These are phyloP conservation scores for Salix viminalis DNA, from an alignment of 345 rosid species.

Conservation along the genomic window DNA sequence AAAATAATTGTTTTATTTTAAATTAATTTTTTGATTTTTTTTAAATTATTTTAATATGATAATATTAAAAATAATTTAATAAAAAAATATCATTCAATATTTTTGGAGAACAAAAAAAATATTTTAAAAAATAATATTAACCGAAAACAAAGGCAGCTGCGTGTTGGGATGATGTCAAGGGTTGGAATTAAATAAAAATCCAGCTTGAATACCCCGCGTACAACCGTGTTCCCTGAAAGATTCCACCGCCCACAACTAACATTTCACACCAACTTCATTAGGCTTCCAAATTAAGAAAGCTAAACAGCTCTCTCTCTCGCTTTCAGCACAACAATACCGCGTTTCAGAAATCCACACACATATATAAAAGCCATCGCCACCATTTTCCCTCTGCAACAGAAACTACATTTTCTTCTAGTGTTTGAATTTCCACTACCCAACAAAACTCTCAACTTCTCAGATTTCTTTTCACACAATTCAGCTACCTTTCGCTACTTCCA, in stretches of 20 bases:
- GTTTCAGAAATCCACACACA: background rate
- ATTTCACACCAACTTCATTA: background rate
- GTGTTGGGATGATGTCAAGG: background rate
- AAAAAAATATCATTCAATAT: too few species aligned
- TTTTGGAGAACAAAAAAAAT: too few species aligned
- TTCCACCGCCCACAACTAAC: slow-evolving; percentile 11
- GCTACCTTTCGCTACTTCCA: background rate
- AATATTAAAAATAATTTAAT: too few species aligned
- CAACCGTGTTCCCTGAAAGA: slow-evolving; percentile 19
- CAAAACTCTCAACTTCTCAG: background rate
- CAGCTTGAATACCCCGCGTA: slow-evolving; percentile 24
- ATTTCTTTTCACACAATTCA: background rate
- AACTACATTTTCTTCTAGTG: background rate
- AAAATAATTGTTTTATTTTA: too few species aligned
- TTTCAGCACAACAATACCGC: slow-evolving; percentile 10
- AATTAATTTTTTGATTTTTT: too few species aligned
- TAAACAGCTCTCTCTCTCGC: background rate
- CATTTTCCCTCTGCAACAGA: background rate
- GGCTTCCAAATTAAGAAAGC: background rate
- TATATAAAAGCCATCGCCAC: background rate
- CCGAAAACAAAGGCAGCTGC: background rate
- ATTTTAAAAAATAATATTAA: too few species aligned
- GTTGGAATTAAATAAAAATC: slow-evolving; percentile 2
- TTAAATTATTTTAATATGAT: accelerated
- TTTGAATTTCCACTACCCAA: background rate